phyloP scores from a whole-genome alignment of 352 stramenopile genomes.

The Phytophthora colocasiae region DNA sequence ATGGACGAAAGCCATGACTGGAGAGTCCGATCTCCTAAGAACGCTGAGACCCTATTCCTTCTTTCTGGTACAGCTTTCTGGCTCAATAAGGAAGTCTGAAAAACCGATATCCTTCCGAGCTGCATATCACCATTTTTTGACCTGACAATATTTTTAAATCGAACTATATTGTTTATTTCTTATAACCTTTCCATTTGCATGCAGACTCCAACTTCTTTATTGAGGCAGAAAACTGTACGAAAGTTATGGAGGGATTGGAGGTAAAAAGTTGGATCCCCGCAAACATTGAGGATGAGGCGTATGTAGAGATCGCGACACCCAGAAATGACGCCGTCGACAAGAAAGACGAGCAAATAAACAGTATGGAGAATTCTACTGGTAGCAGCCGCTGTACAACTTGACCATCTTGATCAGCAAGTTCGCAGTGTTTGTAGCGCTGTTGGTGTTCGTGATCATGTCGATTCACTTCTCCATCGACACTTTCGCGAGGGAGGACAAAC shows the following conservation, averaged over 20 bases:
- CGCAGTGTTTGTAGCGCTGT: slow-evolving; percentile 55
- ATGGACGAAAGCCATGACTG: slow-evolving; percentile 93
- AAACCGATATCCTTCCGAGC: no score
- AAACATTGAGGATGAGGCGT: slow-evolving; percentile 35
- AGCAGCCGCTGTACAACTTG: slow-evolving; percentile 39
- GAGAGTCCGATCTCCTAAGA: slow-evolving; percentile 90
- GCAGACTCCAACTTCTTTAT: no score
- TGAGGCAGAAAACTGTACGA: no score
- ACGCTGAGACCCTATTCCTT: slow-evolving; percentile 81
- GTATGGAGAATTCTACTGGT: no score
- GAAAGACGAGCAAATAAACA: slow-evolving; percentile 25
- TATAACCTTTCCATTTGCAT: no score
- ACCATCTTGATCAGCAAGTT: slow-evolving; percentile 68
- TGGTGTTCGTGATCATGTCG: slow-evolving; percentile 72
- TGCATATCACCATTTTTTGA: no score
- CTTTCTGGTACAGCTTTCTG: no score
- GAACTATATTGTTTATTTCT: no score
- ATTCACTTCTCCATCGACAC: slow-evolving; percentile 56
- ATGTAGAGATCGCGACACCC: slow-evolving; percentile 62
- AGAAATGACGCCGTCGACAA: slow-evolving; percentile 31
- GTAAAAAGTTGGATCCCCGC: slow-evolving; percentile 15
- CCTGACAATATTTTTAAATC: no score
- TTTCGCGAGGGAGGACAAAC: slow-evolving; percentile 33
- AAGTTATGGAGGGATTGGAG: slow-evolving; percentile 90
- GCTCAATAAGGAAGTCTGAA: no score